phyloP scores from a whole-genome alignment of 139 green algal genomes.

The Volvox reticuliferus region DNA sequence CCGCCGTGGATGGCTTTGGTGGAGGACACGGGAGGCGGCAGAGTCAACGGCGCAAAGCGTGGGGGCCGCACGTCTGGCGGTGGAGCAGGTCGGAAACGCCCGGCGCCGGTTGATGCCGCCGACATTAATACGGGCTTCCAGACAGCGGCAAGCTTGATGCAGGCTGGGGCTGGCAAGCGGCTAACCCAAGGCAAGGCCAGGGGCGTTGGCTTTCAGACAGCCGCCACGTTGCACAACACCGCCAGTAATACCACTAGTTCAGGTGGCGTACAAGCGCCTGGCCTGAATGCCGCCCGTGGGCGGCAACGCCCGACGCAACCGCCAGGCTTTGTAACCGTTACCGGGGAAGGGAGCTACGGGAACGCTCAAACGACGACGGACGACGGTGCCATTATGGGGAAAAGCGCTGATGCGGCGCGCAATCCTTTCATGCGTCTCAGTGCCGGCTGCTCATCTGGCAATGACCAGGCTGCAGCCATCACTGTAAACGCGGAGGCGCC shows the following conservation, averaged over 20 bases:
- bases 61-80: background rate
- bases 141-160: constrained; percentile 29
- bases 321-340: background rate
- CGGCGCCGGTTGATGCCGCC: background rate
- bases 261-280: background rate
- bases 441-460: background rate
- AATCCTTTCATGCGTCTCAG: background rate
- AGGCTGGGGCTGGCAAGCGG: constrained; percentile 3
- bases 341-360: no score
- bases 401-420: background rate
- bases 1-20: constrained; percentile 11
- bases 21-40: background rate
- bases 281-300: background rate
- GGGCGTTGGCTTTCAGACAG: background rate
- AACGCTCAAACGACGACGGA: background rate
- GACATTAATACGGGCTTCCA: background rate
- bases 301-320: background rate
- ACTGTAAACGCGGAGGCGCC: background rate
- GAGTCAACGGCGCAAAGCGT: background rate
- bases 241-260: background rate
- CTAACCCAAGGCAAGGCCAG: background rate
- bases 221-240: background rate
- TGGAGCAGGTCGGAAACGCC: background rate
- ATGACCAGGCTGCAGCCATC: background rate
- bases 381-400: background rate